Evolutionary conservation across 176 grass and related monocot species (phyloP), one percentile per base, ranked within the genome.

Genomic region (Carex scoparia): DNA sequence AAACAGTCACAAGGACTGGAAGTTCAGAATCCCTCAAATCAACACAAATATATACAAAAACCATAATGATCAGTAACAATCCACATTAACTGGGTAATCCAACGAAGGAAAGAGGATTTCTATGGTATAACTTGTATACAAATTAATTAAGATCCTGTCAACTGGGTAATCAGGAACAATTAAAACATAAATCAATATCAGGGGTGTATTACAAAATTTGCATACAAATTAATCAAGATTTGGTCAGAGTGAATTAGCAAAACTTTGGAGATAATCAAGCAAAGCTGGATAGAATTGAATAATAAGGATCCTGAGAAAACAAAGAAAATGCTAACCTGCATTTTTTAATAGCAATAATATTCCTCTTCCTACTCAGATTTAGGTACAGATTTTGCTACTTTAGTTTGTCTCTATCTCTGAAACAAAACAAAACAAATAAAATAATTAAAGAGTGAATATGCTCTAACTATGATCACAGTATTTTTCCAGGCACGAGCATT

Each of bases 321-420:
- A 70, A 61, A n/a, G 16, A 80, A 37, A 56, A 59, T 81, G 46
- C 30, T n/a, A 81, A 81, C 79, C 79, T 81, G 79, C 79, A 81
- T 81, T 63, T 59, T 81, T 59, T 15, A 81, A 55, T 31, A 40
- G 5, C 54, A 61, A 80, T 80, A 18, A 61, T 61, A n/a, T 10
- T 42, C 71, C 42, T 72, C 11, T 16, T 54, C 42, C 18, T 7
- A 51, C 6, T 54, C 72, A 14, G 72, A 77, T 78, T 56, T 7
- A 9, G 44, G 44, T 77, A 66, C 11, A 1, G 64, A 30, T 13
- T 66, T 66, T 30, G 10, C 62, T 14, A 10, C 60, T 61, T 61
- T 33, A 33, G 10, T 14, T 14, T 13, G 0, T 13, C 64, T 66
- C 64, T 66, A 9, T 67, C 10, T 4, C 10, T 4, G 11, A 35